phyloP scores from a whole-genome alignment of 1,284 basidiomycete species.

The Naganishia cerealis region DNA sequence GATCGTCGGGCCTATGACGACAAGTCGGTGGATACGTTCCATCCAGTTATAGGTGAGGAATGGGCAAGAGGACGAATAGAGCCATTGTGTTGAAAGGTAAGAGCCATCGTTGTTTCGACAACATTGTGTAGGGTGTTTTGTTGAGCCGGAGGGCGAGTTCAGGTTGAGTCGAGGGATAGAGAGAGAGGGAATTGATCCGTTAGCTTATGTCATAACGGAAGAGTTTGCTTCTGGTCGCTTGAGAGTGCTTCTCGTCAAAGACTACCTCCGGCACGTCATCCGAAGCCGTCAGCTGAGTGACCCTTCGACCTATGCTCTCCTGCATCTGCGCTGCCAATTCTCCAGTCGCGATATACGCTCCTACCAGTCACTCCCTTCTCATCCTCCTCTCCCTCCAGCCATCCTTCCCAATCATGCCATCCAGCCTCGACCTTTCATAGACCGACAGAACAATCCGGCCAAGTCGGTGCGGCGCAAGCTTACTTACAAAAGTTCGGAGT shows the following conservation, averaged over 20 bases:
- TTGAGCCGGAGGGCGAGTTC: not conserved
- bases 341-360: not conserved
- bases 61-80: not conserved
- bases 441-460: not conserved
- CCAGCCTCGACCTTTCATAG: not conserved
- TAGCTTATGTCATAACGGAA: not conserved
- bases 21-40: not conserved
- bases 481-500: constrained; percentile 34
- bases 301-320: not conserved
- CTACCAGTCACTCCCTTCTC: too few relatives aligned
- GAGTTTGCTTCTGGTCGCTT: not conserved
- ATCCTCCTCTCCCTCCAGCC: not conserved
- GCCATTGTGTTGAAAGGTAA: not conserved
- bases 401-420: not conserved
- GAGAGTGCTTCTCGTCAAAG: not conserved
- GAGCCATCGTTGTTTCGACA: not conserved
- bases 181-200: not conserved
- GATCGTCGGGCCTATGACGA: constrained; percentile 42
- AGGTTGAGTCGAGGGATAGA: not conserved
- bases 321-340: not conserved
- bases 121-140: not conserved
- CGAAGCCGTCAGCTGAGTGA: not conserved
- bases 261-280: not conserved
- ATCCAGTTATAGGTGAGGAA: not conserved
- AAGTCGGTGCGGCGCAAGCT: not conserved